Conservation (phyloP, 345 rosid genomes). For the Eutrema heterophyllum region DNA sequence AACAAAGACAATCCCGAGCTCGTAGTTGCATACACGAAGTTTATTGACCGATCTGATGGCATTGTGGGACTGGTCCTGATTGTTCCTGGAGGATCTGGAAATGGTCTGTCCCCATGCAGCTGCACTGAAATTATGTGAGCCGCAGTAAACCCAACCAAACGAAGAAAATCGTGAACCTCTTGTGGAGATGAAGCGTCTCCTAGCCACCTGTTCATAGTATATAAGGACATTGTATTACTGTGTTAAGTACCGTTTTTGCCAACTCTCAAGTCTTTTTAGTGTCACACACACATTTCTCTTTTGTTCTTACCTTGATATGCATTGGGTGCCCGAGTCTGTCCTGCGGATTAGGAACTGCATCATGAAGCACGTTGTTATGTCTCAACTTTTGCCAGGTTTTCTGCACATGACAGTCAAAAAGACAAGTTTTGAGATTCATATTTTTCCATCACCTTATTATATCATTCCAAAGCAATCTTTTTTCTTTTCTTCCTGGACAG, state of each 20-base stretch:
- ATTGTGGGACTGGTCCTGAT: conserved; percentile 27
- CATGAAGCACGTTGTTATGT: conserved; percentile 49
- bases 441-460: not conserved
- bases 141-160: conserved; percentile 86
- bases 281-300: not conserved
- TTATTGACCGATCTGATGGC: conserved; percentile 24
- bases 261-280: not conserved
- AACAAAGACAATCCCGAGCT: conserved; percentile 75
- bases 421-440: not conserved
- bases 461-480: not conserved
- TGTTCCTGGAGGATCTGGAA: conserved; percentile 35
- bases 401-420: conserved; percentile 33
- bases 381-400: conserved; percentile 87
- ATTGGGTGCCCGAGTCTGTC: conserved; percentile 68
- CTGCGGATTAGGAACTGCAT: conserved; percentile 77
- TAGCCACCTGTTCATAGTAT: conserved; percentile 56
- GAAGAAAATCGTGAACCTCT: conserved; percentile 42
- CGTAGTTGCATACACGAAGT: conserved; percentile 83
- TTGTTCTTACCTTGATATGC: conserved; percentile 64
- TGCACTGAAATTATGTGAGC: conserved; percentile 89
- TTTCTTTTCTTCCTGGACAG: not conserved
- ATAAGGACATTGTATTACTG: not conserved
- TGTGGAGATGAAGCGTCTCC: conserved; percentile 58
- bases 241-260: not conserved
- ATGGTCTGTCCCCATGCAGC: conserved; percentile 91